Evolutionary conservation across 768 basidiomycete species (phyloP), one percentile per base, ranked within the genome.

Genomic region (Cyclocybe cylindracea): DNA sequence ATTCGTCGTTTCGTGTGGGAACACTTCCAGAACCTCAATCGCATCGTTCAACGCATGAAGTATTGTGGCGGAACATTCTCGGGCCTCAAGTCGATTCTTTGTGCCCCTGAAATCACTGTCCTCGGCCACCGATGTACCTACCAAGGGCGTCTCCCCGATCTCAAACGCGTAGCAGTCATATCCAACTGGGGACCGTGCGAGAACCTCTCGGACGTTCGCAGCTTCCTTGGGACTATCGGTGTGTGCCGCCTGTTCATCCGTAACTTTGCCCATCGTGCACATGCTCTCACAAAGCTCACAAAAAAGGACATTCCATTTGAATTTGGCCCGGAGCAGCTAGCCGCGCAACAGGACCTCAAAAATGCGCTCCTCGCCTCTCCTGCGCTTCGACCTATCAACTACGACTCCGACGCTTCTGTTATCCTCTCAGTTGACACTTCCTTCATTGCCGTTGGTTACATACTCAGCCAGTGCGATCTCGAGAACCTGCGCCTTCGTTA

Each of bases 1-100:
- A 70, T 70, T 13, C 55, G 61, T 0, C 46, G 61, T 0, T 78
- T 78, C 40, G 59, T 78, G 0, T 76, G 68, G 64, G 70, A 77
- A 44, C 69, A 75, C 40, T 55, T 74, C 9, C 33, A 57, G 2
- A 63, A 66, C 39, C 29, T 77, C 8, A 71, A 79, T 45, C 35
- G 69, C 0, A 49, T 80, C 2, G 24, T 76, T 0, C 72, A 77
- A 13, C 54, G 61, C 0, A 65, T 78, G 18, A 69, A 71, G 18
- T 65, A 74, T 35, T 38, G 55, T 2, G 70, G 76, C 0, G 67
- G 66, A 0, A 78, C 71, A 0, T 70, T 67, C 14, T 18, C 33
- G 19, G 24, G 58, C 57, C 39, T 39, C 66, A 45, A 67, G 70
- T 46, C 54, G 56, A 0, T 50, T 57, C 24, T 63, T 14, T 61